Evolutionary conservation across 345 rosid species (phyloP).

Genomic region (Pelargonium nanum): DNA sequence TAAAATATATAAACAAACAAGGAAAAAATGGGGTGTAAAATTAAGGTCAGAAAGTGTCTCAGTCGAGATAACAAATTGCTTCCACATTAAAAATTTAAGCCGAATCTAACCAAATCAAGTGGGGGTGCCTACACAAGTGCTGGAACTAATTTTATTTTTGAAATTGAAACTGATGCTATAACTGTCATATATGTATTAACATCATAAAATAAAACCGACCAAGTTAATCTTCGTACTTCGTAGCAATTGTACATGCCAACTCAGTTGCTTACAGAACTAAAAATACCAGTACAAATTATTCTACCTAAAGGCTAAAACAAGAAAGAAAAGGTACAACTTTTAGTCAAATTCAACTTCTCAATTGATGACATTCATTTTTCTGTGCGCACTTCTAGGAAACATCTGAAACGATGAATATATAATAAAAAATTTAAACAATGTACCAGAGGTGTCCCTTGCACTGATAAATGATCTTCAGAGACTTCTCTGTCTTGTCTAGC

Average conservation of each 20-base stretch:
- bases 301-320: no score
- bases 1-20: not conserved
- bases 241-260: not conserved
- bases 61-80: not conserved
- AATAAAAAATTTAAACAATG: not conserved
- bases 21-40: not conserved
- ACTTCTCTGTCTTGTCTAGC: constrained; percentile 54
- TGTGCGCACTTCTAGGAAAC: no score
- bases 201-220: not conserved
- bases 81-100: not conserved
- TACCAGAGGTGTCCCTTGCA: constrained; percentile 74
- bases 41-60: not conserved
- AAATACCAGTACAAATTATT: not conserved
- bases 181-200: not conserved
- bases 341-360: not conserved
- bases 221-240: not conserved
- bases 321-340: not conserved
- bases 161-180: not conserved
- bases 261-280: not conserved
- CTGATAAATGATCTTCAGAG: constrained; percentile 57
- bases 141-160: no score
- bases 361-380: no score
- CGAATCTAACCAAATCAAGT: not conserved
- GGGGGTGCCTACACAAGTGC: not conserved
- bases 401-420: no score